A percentile compares a stretch with the other conserved stretches of the same genome.
Conservation (phyloP, 208 protist species). For the Strigomonas galati region DNA sequence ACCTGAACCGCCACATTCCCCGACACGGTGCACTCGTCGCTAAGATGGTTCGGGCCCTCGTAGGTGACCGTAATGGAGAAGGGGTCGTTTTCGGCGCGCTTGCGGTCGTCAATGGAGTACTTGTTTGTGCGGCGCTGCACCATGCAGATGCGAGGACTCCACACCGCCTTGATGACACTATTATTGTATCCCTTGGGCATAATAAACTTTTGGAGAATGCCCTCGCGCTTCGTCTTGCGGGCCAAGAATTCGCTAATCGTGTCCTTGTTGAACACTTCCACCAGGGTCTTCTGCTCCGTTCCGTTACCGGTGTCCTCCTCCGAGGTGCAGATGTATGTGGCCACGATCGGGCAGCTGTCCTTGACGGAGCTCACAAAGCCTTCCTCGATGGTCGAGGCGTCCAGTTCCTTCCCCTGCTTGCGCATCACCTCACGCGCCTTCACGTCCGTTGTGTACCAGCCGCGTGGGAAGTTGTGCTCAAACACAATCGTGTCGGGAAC, state of each 20-base stretch:
- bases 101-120: conserved; percentile 62
- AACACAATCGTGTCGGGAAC: conserved; percentile 87
- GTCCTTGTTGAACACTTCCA: conserved; percentile 86
- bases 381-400: conserved; percentile 73
- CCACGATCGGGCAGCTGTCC: conserved; percentile 62
- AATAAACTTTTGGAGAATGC: conserved; percentile 85
- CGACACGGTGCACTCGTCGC: conserved; percentile 69
- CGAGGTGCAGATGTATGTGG: conserved; percentile 60
- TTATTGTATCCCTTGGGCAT: conserved; percentile 84
- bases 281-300: conserved; percentile 47
- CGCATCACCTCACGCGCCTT: conserved; percentile 81
- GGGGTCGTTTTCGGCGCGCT: conserved; percentile 62
- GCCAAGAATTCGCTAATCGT: conserved; percentile 69
- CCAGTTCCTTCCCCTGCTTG: conserved; percentile 83
- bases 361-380: conserved; percentile 49
- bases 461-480: conserved; percentile 88
- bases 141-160: conserved; percentile 83
- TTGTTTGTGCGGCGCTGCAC: conserved; percentile 85
- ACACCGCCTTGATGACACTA: conserved; percentile 81
- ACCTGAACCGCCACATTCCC: conserved; percentile 69
- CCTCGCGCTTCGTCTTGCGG: conserved; percentile 75
- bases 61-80: conserved; percentile 80
- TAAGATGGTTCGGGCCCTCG: conserved; percentile 79
- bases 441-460: conserved; percentile 84
- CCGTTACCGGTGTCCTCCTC: conserved; percentile 47